Evolutionary conservation across 768 basidiomycete species (phyloP).

Genomic region (Rickenella mellea): DNA sequence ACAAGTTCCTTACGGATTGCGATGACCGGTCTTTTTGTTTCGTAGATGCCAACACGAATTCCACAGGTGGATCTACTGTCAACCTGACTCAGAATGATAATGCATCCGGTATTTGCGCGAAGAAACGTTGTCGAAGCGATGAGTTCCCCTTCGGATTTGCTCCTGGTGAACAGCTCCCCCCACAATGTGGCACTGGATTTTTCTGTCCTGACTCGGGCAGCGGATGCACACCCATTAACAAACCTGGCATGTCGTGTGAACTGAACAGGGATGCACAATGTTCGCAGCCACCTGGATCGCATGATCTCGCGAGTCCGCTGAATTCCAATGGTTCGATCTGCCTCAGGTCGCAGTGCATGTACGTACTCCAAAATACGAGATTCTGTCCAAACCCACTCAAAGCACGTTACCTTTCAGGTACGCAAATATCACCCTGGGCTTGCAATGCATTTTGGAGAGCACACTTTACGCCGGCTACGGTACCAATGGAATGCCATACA

Average conservation of each 20-base stretch:
- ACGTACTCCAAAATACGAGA: slow-evolving; percentile 11
- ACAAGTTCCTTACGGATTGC: slow-evolving; percentile 55
- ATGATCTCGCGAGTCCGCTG: slow-evolving; percentile 26
- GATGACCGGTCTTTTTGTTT: slow-evolving; percentile 50
- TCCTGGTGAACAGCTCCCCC: slow-evolving; percentile 31
- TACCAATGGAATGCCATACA: slow-evolving; percentile 27
- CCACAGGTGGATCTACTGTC: not conserved
- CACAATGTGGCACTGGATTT: slow-evolving; percentile 38
- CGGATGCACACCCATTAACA: slow-evolving; percentile 34
- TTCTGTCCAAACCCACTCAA: not conserved
- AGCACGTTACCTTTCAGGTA: slow-evolving; percentile 27
- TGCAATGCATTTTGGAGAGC: slow-evolving; percentile 43
- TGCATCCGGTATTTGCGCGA: slow-evolving; percentile 34
- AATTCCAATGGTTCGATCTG: slow-evolving; percentile 52
- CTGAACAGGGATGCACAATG: slow-evolving; percentile 56
- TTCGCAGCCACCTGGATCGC: slow-evolving; percentile 28
- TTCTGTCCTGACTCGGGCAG: slow-evolving; percentile 66
- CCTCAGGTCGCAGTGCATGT: slow-evolving; percentile 51
- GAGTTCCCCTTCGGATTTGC: slow-evolving; percentile 48
- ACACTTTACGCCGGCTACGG: slow-evolving; percentile 41
- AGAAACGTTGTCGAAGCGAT: slow-evolving; percentile 48
- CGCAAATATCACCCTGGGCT: slow-evolving; percentile 44
- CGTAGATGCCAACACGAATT: slow-evolving; percentile 12
- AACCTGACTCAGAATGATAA: not conserved
- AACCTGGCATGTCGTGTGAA: slow-evolving; percentile 42